Conservation (phyloP, 768 basidiomycete genomes). For the Amanita molliuscula region DNA sequence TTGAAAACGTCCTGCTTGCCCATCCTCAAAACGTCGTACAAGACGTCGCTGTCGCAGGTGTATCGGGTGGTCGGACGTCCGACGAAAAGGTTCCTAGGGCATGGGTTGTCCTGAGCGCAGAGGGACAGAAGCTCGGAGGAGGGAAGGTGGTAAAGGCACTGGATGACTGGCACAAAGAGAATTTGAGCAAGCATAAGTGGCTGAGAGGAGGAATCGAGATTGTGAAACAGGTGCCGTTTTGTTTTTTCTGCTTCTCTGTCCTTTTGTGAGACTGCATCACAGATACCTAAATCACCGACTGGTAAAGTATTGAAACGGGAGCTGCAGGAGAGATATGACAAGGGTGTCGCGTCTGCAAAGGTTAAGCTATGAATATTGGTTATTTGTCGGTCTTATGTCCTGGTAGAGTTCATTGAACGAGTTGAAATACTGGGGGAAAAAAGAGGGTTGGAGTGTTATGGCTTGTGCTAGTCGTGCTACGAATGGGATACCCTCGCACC, state of each 20-base stretch:
- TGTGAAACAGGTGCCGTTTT: constrained; percentile 41
- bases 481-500: no score
- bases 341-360: constrained; percentile 13
- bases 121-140: constrained; percentile 40
- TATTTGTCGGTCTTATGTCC: no score
- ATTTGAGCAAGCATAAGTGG: constrained; percentile 70
- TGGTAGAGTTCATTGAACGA: no score
- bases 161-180: constrained; percentile 49
- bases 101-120: constrained; percentile 59
- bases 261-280: neutral
- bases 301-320: constrained; percentile 60
- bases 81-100: constrained; percentile 73
- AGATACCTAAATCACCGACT: constrained; percentile 70
- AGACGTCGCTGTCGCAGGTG: constrained; percentile 67
- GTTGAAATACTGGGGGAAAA: no score
- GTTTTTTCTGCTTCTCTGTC: constrained; percentile 3
- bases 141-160: constrained; percentile 32
- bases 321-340: constrained; percentile 50
- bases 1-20: constrained; percentile 53
- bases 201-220: constrained; percentile 62
- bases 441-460: no score
- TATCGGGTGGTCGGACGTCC: constrained; percentile 55
- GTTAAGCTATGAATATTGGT: constrained; percentile 20
- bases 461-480: no score
- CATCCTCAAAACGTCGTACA: constrained; percentile 52